These are phyloP conservation scores for Graphilbum fragrans DNA, from an alignment of 2,329 filamentous ascomycete genomes.

Conservation along the genomic window DNA sequence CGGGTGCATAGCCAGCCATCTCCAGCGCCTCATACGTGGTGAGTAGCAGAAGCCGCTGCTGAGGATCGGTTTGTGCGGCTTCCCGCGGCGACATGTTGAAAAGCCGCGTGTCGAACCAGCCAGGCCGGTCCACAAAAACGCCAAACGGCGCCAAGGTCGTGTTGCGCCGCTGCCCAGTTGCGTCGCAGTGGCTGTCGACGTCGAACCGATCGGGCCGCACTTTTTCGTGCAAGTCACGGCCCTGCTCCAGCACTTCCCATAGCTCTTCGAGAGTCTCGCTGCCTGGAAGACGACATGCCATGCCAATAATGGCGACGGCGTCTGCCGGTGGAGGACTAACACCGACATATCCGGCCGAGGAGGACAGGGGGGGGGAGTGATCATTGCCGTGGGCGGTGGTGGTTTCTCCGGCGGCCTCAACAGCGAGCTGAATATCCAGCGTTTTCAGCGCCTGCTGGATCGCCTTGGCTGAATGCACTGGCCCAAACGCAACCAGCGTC, in stretches of 20 bases:
- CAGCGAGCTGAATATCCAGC: no score
- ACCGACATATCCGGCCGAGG: no score
- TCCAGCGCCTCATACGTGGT: slow-evolving; percentile 75
- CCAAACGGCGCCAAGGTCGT: slow-evolving; percentile 67
- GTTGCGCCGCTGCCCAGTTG: slow-evolving; percentile 60
- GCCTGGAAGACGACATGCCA: slow-evolving; percentile 66
- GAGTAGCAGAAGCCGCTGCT: slow-evolving; percentile 63
- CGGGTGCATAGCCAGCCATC: slow-evolving; percentile 66
- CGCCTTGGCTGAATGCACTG: no score
- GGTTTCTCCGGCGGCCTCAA: no score
- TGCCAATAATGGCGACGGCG: slow-evolving; percentile 81
- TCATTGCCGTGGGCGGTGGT: no score
- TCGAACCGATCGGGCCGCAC: slow-evolving; percentile 64
- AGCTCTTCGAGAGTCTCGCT: slow-evolving; percentile 59
- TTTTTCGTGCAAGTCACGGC: slow-evolving; percentile 59
- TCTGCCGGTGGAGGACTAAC: no score
- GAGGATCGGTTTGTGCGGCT: slow-evolving; percentile 68
- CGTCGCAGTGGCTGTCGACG: slow-evolving; percentile 57
- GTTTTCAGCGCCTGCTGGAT: no score
- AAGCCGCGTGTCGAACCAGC: slow-evolving; percentile 69
- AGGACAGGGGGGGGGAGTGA: no score
- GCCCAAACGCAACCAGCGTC: no score
- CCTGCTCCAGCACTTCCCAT: slow-evolving; percentile 64
- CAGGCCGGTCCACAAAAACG: slow-evolving; percentile 63
- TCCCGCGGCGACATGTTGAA: slow-evolving; percentile 76